Conservation (phyloP, 2,329 filamentous ascomycete genomes). For the Davidsoniella neocaledoniae region DNA sequence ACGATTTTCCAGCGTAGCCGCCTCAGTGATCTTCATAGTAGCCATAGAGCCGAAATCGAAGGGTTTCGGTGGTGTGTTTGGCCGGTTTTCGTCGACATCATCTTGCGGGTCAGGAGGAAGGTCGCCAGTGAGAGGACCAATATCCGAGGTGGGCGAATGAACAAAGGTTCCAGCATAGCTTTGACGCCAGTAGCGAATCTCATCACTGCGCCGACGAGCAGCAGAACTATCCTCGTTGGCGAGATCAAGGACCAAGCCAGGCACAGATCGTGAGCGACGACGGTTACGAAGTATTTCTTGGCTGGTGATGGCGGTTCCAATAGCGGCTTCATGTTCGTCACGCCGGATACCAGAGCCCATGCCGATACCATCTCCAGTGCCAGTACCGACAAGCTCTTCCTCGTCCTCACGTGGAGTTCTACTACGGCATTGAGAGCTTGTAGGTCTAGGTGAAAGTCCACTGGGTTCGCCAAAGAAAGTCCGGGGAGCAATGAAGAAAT, state of each 20-base stretch:
- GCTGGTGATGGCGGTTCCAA: conserved; percentile 45
- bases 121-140: conserved; percentile 18
- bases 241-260: conserved; percentile 30
- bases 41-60: conserved; percentile 37
- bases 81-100: conserved; percentile 12
- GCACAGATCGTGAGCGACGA: conserved; percentile 42
- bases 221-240: neutral
- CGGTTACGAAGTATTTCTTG: conserved; percentile 29
- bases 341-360: neutral
- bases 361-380: neutral
- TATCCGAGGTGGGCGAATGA: conserved; percentile 31
- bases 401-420: conserved; percentile 22
- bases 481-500: conserved; percentile 6
- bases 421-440: conserved; percentile 39
- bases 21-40: conserved; percentile 40
- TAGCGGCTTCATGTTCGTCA: conserved; percentile 24
- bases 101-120: conserved; percentile 19
- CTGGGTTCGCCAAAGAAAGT: conserved; percentile 12
- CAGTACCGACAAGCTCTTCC: conserved; percentile 22
- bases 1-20: conserved; percentile 35
- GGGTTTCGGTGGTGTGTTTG: conserved; percentile 28
- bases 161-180: conserved; percentile 35
- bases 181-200: conserved; percentile 47
- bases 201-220: conserved; percentile 38
- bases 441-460: conserved; percentile 43